Base-by-base conservation (phyloP, 2,329 filamentous ascomycete genomes). In the Penicillium crustosum region DNA sequence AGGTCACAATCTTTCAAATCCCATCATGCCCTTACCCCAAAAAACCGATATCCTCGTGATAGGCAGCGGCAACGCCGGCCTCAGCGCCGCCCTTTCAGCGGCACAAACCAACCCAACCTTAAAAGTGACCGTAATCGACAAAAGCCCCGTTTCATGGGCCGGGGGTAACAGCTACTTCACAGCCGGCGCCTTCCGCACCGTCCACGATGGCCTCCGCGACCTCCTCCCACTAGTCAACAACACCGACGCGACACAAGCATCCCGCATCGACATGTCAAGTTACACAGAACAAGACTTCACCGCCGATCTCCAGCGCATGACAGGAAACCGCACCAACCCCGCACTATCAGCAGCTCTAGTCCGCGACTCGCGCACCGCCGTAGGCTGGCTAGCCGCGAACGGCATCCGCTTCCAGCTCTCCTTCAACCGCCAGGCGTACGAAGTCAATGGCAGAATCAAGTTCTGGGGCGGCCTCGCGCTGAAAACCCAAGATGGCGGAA, bases 401-500 rank as follows among this genome's bases (percentile, higher is more conserved):
- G 85, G 85, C 0, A 73, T 86, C 2, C 75, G 79, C 1, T 88
- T 86, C 64, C 80, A 85, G 65, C 73, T 89, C 3, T 83, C 80
- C 2, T 89, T 89, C 70, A 84, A 88, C 58, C 77, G 87, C 3
- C 86, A 90, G 66, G 84, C 87, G 0, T 89, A 87, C 68, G 77
- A 85, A 56, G 79, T 88, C n/a, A 76, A 83, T 50, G 84, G 83
- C 0, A 75, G 81, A 31, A 80, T 80, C 66, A 86, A 84, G 65
- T 89, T 89, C 68, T 89, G 86, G 86, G 87, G 87, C 12, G 86
- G 86, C 0, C 71, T 89, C 67, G 78, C 77, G n/a, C 71, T 88
- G 35, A 85, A 81, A 65, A 85, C 82, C 0, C 66, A 83, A 50
- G 81, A 85, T 60, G 84, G 84, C 1, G 86, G 86, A 0, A 86